A percentile compares a stretch with the other conserved stretches of the same genome.
Evolutionary conservation across 768 basidiomycete species (phyloP).

Genomic region (Lepiota brunneoincarnata): DNA sequence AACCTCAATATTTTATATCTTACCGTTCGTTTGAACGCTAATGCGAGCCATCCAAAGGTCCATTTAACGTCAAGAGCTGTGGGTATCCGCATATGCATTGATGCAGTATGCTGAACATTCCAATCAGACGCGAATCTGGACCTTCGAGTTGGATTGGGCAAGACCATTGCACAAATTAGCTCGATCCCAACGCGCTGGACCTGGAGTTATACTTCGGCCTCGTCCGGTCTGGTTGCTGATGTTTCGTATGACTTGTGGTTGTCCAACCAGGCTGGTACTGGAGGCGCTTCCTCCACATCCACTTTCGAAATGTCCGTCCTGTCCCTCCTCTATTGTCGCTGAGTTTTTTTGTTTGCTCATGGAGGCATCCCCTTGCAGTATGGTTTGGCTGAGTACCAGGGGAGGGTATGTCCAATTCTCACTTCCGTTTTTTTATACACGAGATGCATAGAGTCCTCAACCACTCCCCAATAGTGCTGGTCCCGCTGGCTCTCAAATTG

Average conservation of each 20-base stretch:
- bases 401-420: conserved; percentile 23
- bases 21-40: neutral
- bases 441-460: neutral
- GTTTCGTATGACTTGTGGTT: conserved; percentile 36
- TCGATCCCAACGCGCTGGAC: conserved; percentile 32
- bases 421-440: neutral
- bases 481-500: conserved; percentile 31
- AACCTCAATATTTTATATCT: neutral
- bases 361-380: conserved; percentile 16
- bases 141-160: conserved; percentile 25
- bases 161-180: conserved; percentile 23
- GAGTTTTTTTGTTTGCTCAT: neutral
- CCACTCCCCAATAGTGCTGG: conserved; percentile 18
- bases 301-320: conserved; percentile 28
- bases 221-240: conserved; percentile 30
- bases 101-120: neutral
- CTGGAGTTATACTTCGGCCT: conserved; percentile 29
- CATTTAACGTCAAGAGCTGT: conserved; percentile 31
- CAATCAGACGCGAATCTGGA: conserved; percentile 30
- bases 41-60: neutral
- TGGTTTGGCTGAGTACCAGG: conserved; percentile 32
- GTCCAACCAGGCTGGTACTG: conserved; percentile 22
- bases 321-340: neutral
- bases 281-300: conserved; percentile 26
- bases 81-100: conserved; percentile 9